These are phyloP conservation scores for Arachis hypogaea DNA, from an alignment of 306 rosid species.

Conservation along the genomic window DNA sequence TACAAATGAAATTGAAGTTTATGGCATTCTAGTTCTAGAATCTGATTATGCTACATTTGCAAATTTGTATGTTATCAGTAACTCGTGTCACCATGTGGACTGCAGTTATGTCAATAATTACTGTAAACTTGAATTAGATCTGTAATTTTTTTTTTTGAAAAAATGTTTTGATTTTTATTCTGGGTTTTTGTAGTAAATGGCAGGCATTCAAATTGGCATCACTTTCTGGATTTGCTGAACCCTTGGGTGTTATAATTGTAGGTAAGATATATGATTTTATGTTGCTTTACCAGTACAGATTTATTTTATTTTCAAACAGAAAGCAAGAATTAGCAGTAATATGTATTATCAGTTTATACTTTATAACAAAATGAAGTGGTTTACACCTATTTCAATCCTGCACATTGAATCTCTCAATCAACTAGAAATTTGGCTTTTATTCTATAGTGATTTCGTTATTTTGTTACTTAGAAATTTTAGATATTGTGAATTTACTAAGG, in stretches of 20 bases:
- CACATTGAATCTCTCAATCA: constrained; percentile 21
- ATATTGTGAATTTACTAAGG: constrained; percentile 19
- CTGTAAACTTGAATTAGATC: constrained; percentile 33
- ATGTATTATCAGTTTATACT: background rate
- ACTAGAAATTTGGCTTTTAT: constrained; percentile 16
- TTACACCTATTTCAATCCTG: constrained; percentile 13
- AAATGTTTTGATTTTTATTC: background rate
- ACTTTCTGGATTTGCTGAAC: constrained; percentile 97
- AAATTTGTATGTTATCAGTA: constrained; percentile 1
- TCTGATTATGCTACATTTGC: constrained; percentile 20
- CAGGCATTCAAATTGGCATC: constrained; percentile 97
- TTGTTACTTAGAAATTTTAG: background rate
- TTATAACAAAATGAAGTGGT: constrained; percentile 23
- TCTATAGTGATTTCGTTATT: constrained; percentile 18
- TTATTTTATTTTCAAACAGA: constrained; percentile 31
- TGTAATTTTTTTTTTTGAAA: background rate
- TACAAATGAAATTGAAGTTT: constrained; percentile 25
- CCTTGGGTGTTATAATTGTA: constrained; percentile 88
- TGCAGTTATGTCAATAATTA: constrained; percentile 30
- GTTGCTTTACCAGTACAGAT: constrained; percentile 25
- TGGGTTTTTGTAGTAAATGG: constrained; percentile 76
- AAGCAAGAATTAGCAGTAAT: constrained; percentile 22
- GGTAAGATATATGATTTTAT: constrained; percentile 61
- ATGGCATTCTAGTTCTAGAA: constrained; percentile 11
- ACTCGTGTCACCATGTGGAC: constrained; percentile 17